A percentile compares a stretch with the other conserved stretches of the same genome.
Conservation (phyloP, 345 rosid species). For the Aquilaria malaccensis region DNA sequence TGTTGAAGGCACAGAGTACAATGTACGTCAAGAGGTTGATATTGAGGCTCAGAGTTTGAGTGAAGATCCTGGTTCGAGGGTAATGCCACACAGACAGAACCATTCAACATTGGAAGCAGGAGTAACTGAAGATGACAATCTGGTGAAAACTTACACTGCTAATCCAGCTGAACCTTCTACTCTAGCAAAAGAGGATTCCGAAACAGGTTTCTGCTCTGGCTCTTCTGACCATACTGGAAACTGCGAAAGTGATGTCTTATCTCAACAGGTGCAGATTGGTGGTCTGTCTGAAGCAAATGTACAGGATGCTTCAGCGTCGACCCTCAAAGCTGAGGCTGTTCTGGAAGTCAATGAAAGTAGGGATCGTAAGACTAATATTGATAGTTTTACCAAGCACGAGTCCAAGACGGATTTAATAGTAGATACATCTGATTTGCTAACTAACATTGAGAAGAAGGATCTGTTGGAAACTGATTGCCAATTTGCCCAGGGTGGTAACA, state of each 20-base stretch:
- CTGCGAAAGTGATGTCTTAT: conserved; percentile 18
- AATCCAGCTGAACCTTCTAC: conserved; percentile 25
- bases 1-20: conserved; percentile 12
- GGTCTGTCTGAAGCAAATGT: conserved; percentile 18
- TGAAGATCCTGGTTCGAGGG: conserved; percentile 18
- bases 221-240: conserved; percentile 15
- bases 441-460: conserved; percentile 16
- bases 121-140: conserved; percentile 22
- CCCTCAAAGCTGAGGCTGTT: conserved; percentile 10
- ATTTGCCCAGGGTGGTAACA: conserved; percentile 17
- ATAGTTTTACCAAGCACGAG: conserved; percentile 13
- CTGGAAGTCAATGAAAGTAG: conserved; percentile 19
- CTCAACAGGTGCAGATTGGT: conserved; percentile 14
- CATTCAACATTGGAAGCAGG: conserved; percentile 19
- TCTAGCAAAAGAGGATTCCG: conserved; percentile 21
- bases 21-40: conserved; percentile 16
- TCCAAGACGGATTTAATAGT: conserved; percentile 15
- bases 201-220: conserved; percentile 15
- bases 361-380: conserved; percentile 16
- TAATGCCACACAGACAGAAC: conserved; percentile 15
- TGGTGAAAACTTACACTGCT: conserved; percentile 8
- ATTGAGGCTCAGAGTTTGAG: conserved; percentile 17
- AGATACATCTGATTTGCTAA: conserved; percentile 13
- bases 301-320: conserved; percentile 11
- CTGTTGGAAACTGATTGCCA: conserved; percentile 17